Evolutionary conservation across 2,329 filamentous ascomycete genomes (phyloP), one percentile per base, ranked within the genome.

Genomic region (Fusarium piperis): DNA sequence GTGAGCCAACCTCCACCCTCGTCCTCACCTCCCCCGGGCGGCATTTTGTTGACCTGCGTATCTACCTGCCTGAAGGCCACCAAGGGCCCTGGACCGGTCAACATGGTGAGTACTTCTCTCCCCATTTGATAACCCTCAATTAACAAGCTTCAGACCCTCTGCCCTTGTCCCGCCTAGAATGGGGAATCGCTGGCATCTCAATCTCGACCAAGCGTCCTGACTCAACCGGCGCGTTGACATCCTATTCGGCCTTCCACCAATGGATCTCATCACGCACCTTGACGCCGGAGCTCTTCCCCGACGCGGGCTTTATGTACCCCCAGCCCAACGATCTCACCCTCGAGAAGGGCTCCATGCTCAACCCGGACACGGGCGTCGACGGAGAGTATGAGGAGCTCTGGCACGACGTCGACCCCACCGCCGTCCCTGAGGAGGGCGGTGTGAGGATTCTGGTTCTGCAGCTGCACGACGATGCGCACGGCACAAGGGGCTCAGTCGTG

Each of bases 351-450:
- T 73, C 74, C 13, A 92, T 91, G 87, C 79, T 85, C 12, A 90
- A 92, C 70, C 89, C 89, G 0, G 82, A 79, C 1, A 89, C 87
- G 2, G 86, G 87, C 0, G 44, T 74, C 1, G 78, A 84, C 39
- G 85, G 85, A 11, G 80, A 81, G 1, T 94, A 94, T 71, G 91
- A 93, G 77, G 92, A 94, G 78, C 77, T 92, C 3, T 93, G 91
- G 91, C 78, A 81, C 2, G 87, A 90, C 44, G 78, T 84, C 3
- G 77, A 80, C 3, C 81, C 79, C 0, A 75, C 76, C 2, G 73
- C 68, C 10, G 69, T 78, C 0, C 57, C 69, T 2, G 56, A 60
- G 0, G 33, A 70, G 7, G 13, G 28, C 1, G 51, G 32, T 2
- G 64, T 67, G 0, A 56, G 64, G 23, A 35, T 36, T 10, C 32